Percentiles rank a stretch among this genome's conserved stretches.
Conservation (phyloP, 345 rosid genomes). For the Sonneratia caseolaris region DNA sequence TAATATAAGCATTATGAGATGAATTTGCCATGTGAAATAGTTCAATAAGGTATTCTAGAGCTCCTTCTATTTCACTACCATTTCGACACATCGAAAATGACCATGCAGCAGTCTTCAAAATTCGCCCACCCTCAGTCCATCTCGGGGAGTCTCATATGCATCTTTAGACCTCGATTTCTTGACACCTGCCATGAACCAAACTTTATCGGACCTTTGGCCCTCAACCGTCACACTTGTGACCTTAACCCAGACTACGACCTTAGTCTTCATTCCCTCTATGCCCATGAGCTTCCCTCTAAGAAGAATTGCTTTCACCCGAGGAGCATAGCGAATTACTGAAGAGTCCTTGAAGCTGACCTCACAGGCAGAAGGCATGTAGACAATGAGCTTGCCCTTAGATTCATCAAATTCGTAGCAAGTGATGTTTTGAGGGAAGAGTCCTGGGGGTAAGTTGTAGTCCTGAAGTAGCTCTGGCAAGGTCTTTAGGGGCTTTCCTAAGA, state of each 20-base stretch:
- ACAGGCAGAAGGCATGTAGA: constrained; percentile 64
- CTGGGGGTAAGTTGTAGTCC: constrained; percentile 81
- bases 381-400: constrained; percentile 67
- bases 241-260: constrained; percentile 89
- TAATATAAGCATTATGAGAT: not conserved
- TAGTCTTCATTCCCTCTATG: constrained; percentile 95
- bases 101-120: constrained; percentile 27
- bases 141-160: constrained; percentile 51
- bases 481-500: constrained; percentile 63
- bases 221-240: constrained; percentile 65
- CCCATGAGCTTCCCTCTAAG: constrained; percentile 62
- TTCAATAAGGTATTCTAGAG: not conserved
- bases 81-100: not conserved
- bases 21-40: not conserved
- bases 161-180: constrained; percentile 71
- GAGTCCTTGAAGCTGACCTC: constrained; percentile 84
- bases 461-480: constrained; percentile 80
- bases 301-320: constrained; percentile 73
- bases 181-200: constrained; percentile 92
- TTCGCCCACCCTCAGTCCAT: constrained; percentile 58
- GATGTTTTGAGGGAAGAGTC: constrained; percentile 81
- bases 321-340: constrained; percentile 66
- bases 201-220: constrained; percentile 74
- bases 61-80: not conserved
- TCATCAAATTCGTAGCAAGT: constrained; percentile 86